phyloP scores from a whole-genome alignment of 2,329 filamentous ascomycete genomes.

The Parasarocladium wereldwijsianum region DNA sequence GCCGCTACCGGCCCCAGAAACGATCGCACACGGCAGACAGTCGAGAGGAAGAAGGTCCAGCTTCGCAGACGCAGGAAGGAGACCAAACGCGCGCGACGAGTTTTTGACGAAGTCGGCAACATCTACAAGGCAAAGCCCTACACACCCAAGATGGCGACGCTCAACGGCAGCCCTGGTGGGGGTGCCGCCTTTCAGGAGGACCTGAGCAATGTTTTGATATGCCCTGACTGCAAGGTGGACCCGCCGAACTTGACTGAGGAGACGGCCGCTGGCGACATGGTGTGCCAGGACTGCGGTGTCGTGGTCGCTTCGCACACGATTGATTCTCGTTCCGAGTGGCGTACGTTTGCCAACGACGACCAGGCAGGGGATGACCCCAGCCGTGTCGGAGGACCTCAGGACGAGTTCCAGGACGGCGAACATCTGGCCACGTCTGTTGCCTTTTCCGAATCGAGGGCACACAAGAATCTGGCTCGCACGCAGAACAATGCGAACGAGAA shows the following conservation, averaged over 20 bases:
- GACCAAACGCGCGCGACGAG: conserved; percentile 19
- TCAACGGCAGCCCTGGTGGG: conserved; percentile 18
- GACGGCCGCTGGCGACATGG: conserved; percentile 80
- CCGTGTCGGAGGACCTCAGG: conserved; percentile 89
- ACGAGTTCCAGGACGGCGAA: conserved; percentile 77
- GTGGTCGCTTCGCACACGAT: conserved; percentile 85
- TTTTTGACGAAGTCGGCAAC: conserved; percentile 25
- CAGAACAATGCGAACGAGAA: conserved; percentile 85
- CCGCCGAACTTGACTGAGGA: conserved; percentile 93
- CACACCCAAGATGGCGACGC: conserved; percentile 30
- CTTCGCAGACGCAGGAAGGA: conserved; percentile 18
- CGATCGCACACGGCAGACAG: conserved; percentile 9
- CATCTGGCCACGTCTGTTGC: conserved; percentile 82
- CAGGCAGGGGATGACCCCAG: conserved; percentile 93
- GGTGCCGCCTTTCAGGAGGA: conserved; percentile 55
- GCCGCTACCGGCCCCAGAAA: not conserved
- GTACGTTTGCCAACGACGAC: conserved; percentile 97
- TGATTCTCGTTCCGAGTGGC: conserved; percentile 94
- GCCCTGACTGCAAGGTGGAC: conserved; percentile 77
- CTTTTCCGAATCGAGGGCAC: conserved; percentile 58
- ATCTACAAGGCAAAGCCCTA: conserved; percentile 28
- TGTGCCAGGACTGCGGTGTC: conserved; percentile 82
- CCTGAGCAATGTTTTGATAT: conserved; percentile 72
- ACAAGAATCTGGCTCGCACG: conserved; percentile 64
- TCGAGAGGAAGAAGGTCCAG: conserved; percentile 18